Percentiles rank a stretch among this genome's conserved stretches.
Evolutionary conservation across 306 rosid species (phyloP).

Genomic region (Vigna reflexopilosa): DNA sequence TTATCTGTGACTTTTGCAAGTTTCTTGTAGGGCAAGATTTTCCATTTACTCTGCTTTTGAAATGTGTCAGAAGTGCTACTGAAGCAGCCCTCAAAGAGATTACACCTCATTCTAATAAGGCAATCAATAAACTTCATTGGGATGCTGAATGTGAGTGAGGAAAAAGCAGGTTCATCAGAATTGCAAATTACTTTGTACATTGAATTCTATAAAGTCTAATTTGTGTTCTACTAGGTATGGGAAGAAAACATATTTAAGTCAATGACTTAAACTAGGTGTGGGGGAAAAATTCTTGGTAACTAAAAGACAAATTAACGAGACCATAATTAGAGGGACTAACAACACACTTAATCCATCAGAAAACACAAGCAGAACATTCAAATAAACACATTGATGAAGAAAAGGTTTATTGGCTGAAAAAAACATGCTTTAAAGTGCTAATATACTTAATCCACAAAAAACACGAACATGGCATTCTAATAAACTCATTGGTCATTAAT

Average conservation of each 20-base stretch:
- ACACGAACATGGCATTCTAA: neutral
- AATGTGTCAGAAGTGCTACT: neutral
- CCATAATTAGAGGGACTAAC: neutral
- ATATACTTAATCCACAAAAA: neutral
- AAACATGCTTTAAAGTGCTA: neutral
- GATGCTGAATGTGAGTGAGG: neutral
- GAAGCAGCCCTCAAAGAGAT: slow-evolving; percentile 30
- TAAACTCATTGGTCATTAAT: neutral
- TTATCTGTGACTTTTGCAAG: slow-evolving; percentile 33
- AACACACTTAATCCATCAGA: neutral
- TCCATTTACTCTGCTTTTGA: slow-evolving; percentile 8
- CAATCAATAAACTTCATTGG: neutral
- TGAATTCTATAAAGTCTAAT: neutral
- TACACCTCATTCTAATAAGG: slow-evolving; percentile 13
- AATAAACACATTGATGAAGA: neutral
- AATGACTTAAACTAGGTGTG: slow-evolving; percentile 5
- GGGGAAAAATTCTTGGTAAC: neutral
- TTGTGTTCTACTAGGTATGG: neutral
- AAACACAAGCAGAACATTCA: neutral
- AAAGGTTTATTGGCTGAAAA: neutral
- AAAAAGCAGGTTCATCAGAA: neutral
- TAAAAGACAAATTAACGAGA: neutral
- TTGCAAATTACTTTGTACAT: neutral
- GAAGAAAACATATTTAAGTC: neutral
- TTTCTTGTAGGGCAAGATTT: slow-evolving; percentile 19